Evolutionary conservation across 768 basidiomycete genomes (phyloP).

Genomic region (Trametes cingulata): DNA sequence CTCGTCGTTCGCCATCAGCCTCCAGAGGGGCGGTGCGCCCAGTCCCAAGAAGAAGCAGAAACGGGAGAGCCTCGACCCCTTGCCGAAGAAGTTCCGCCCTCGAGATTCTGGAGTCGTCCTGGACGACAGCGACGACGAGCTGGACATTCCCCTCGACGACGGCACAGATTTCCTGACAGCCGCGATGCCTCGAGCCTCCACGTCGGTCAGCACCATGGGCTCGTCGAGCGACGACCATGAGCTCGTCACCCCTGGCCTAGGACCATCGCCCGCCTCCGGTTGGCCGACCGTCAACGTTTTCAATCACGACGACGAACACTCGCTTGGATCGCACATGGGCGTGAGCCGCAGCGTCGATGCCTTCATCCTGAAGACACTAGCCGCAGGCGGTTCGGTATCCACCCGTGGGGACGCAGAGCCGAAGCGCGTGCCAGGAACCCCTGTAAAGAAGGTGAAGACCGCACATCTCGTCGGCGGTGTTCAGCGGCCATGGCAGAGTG

Average conservation of each 20-base stretch:
- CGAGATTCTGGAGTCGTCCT: constrained; percentile 66
- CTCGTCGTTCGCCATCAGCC: constrained; percentile 56
- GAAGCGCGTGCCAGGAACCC: constrained; percentile 77
- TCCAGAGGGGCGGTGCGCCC: constrained; percentile 56
- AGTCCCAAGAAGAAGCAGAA: constrained; percentile 43
- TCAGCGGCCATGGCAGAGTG: constrained; percentile 80
- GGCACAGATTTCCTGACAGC: constrained; percentile 29
- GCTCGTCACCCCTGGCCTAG: constrained; percentile 67
- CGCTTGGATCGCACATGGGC: constrained; percentile 33
- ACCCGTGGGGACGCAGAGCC: constrained; percentile 37
- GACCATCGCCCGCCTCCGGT: constrained; percentile 53
- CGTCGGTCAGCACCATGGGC: constrained; percentile 62
- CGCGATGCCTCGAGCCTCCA: constrained; percentile 58
- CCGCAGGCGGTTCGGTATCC: constrained; percentile 52
- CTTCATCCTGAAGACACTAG: constrained; percentile 72
- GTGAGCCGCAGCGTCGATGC: constrained; percentile 47
- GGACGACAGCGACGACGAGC: constrained; percentile 48
- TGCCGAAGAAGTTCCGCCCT: constrained; percentile 72
- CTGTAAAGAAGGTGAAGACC: constrained; percentile 74
- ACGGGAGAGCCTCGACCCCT: constrained; percentile 29
- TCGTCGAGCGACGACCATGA: constrained; percentile 63
- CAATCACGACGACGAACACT: constrained; percentile 20
- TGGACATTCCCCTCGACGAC: constrained; percentile 15
- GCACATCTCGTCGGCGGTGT: constrained; percentile 43
- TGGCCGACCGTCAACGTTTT: constrained; percentile 57